These are phyloP conservation scores for Achlya hypogyna DNA, from an alignment of 352 stramenopile genomes.

Conservation along the genomic window DNA sequence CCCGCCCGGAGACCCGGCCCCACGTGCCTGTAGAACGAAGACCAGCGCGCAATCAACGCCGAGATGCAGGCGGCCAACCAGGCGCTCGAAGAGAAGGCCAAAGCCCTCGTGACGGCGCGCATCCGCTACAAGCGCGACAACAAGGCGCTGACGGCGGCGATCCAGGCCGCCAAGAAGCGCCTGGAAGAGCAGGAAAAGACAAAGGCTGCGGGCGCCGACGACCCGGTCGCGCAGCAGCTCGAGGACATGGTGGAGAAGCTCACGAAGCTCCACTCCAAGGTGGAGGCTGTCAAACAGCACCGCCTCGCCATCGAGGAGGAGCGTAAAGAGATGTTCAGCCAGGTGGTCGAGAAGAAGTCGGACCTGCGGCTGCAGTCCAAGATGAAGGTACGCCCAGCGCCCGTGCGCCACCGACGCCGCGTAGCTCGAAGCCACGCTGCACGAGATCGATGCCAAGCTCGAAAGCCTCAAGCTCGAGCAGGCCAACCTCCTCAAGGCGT, in stretches of 20 bases:
- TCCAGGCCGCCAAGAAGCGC: slow-evolving; percentile 76
- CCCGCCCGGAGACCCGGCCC: too few species aligned
- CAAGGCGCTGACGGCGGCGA: slow-evolving; percentile 54
- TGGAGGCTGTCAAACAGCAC: slow-evolving; percentile 78
- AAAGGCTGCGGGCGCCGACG: slow-evolving; percentile 58
- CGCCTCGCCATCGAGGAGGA: slow-evolving; percentile 80
- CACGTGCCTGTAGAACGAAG: slow-evolving; percentile 56
- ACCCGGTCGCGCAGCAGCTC: slow-evolving; percentile 70
- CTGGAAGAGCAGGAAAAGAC: slow-evolving; percentile 65
- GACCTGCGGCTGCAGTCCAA: slow-evolving; percentile 85
- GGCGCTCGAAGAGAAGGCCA: slow-evolving; percentile 79
- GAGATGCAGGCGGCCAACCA: slow-evolving; percentile 77
- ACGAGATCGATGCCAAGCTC: slow-evolving; percentile 74
- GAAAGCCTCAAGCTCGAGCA: slow-evolving; percentile 76
- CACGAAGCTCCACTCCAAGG: slow-evolving; percentile 68
- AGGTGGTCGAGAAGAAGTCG: slow-evolving; percentile 84
- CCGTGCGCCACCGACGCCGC: background rate
- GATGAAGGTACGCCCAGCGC: slow-evolving; percentile 45
- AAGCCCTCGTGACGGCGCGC: slow-evolving; percentile 72
- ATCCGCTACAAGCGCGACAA: slow-evolving; percentile 87
- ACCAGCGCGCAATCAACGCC: slow-evolving; percentile 76
- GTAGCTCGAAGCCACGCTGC: slow-evolving; percentile 70
- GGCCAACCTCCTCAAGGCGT: slow-evolving; percentile 58
- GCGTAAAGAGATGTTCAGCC: slow-evolving; percentile 83
- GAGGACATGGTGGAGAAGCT: slow-evolving; percentile 83